Base-by-base conservation (phyloP, 2,329 filamentous ascomycete genomes). In the Nothophoma quercina region DNA sequence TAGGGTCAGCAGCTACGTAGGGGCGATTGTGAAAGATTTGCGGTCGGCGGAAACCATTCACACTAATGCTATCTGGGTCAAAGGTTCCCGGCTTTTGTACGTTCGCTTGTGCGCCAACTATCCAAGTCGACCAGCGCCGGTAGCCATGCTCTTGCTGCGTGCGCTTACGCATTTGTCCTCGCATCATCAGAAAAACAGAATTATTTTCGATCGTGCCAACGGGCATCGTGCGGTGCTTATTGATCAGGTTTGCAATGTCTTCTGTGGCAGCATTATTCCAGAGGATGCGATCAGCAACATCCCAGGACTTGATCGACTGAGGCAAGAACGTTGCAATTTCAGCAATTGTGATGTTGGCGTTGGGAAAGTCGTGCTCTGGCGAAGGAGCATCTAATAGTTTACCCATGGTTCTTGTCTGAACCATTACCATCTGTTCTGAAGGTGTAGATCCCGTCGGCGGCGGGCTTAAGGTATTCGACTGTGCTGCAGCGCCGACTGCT, bases 241-340 rank as follows among this genome's bases (percentile, higher is more conserved):
- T 65, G 32, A 70, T 63, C 22, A 70, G 54, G 1, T 25, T 29
- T 0, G 60, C 33, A 1, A 65, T 30, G 1, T 53, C 51, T 5
- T 39, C 26, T 0, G 49, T 25, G 0, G 42, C 38, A 9, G 50
- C 59, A 10, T 67, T 67, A 15, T 71, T 71, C 42, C 42, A 58
- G 16, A 62, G 18, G 9, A 68, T 39, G 1, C 69, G 65, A 16
- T 67, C 60, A 15, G 63, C 58, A 4, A 70, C 42, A 18, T 68
- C 59, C 49, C 51, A 56, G 7, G 56, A 63, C 10, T 66, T 64
- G 26, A 69, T 52, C 2, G 55, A 59, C 2, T 63, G 49, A 1
- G 68, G 65, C 4, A 70, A 16, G 39, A 71, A 69, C 2, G 60
- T 55, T 7, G 62, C 34, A 4, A 68, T 44, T 28, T 72, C 68